Percentiles rank a stretch among this genome's conserved stretches.
phyloP scores from a whole-genome alignment of 2,329 filamentous ascomycete genomes.

The Apiospora kogelbergensis region DNA sequence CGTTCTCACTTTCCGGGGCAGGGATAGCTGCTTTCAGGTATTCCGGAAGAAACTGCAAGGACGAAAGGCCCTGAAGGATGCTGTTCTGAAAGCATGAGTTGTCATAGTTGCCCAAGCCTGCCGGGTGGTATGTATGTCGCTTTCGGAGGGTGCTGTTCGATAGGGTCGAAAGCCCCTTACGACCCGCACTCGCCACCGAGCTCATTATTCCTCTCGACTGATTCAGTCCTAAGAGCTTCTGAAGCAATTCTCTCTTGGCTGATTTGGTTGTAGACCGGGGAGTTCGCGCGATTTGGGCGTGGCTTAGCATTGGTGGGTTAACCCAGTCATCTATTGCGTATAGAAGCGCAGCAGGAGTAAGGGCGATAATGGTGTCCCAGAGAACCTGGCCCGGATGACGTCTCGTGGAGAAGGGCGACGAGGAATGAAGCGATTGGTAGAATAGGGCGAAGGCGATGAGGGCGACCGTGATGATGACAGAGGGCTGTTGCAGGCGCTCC shows the following conservation, averaged over 20 bases:
- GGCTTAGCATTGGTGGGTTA: constrained; percentile 44
- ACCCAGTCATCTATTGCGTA: constrained; percentile 58
- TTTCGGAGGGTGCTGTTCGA: constrained; percentile 45
- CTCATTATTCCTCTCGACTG: constrained; percentile 52
- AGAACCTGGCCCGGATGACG: constrained; percentile 45
- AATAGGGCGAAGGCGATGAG: constrained; percentile 34
- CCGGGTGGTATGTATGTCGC: constrained; percentile 44
- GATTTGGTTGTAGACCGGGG: constrained; percentile 44
- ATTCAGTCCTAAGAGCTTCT: constrained; percentile 62
- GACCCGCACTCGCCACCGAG: constrained; percentile 58
- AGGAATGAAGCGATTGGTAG: constrained; percentile 35
- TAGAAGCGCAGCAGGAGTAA: constrained; percentile 57
- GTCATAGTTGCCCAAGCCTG: constrained; percentile 84
- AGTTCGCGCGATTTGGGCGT: constrained; percentile 34
- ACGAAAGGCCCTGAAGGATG: constrained; percentile 80
- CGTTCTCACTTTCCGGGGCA: constrained; percentile 20
- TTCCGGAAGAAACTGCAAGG: constrained; percentile 66
- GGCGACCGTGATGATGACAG: constrained; percentile 34
- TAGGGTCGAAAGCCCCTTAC: constrained; percentile 54
- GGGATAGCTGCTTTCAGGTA: constrained; percentile 57
- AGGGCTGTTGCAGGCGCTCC: constrained; percentile 36
- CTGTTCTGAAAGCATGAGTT: constrained; percentile 99
- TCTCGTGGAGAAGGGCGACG: constrained; percentile 23
- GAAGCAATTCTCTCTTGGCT: constrained; percentile 65
- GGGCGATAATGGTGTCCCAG: constrained; percentile 61